phyloP scores from a whole-genome alignment of 2,329 filamentous ascomycete genomes.

The Epichloe typhina region DNA sequence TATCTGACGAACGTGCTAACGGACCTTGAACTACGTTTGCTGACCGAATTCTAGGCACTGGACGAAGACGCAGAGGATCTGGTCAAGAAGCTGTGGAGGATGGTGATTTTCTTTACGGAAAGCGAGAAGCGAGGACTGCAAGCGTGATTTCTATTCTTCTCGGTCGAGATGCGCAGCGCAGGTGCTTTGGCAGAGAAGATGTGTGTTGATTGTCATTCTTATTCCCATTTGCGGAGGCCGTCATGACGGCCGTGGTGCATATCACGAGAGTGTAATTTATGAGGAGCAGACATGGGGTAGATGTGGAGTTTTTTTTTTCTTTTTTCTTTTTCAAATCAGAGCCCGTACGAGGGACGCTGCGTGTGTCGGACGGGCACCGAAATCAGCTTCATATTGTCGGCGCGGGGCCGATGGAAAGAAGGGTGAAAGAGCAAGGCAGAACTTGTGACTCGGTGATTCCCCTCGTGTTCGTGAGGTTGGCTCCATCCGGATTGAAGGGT shows the following conservation, averaged over 20 bases:
- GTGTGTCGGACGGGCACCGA: neutral
- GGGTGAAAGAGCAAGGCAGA: neutral
- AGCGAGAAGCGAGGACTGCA: constrained; percentile 81
- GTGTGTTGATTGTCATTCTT: neutral
- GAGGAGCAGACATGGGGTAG: neutral
- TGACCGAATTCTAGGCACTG: constrained; percentile 47
- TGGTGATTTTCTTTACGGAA: constrained; percentile 97
- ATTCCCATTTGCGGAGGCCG: neutral
- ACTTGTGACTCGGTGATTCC: neutral
- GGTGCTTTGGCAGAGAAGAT: neutral
- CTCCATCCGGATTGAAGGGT: too few species aligned
- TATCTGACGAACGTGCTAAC: neutral
- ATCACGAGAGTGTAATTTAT: neutral
- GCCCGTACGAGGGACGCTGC: neutral
- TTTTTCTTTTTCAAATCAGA: too few species aligned
- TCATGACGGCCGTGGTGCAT: neutral
- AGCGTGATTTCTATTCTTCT: constrained; percentile 1
- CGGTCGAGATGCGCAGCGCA: neutral
- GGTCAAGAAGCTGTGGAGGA: constrained; percentile 94
- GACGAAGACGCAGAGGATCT: constrained; percentile 91
- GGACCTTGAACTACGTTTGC: constrained; percentile 2
- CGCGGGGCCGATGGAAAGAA: neutral
- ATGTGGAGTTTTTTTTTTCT: neutral
- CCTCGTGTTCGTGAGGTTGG: too few species aligned
- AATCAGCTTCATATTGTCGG: neutral